These are phyloP conservation scores for Hypoxylon rubiginosum DNA, from an alignment of 2,329 filamentous ascomycete genomes.

Conservation along the genomic window DNA sequence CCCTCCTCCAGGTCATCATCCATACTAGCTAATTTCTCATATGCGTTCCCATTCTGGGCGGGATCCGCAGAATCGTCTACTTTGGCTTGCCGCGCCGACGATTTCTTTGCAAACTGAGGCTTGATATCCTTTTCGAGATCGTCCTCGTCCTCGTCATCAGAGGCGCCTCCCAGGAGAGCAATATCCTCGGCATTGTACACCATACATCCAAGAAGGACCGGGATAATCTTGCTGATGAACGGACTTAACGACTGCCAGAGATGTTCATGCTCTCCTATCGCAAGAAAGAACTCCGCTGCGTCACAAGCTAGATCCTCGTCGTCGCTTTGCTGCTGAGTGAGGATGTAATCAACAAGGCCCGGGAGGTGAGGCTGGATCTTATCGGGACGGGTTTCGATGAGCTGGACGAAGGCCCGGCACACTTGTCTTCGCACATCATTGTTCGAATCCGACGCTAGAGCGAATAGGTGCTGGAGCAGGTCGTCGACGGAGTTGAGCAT, in stretches of 20 bases:
- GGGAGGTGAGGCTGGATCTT: constrained; percentile 90
- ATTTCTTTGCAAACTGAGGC: constrained; percentile 86
- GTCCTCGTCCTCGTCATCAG: constrained; percentile 91
- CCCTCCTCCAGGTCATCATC: constrained; percentile 88
- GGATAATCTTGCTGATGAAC: constrained; percentile 86
- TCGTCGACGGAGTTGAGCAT: constrained; percentile 84
- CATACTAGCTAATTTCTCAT: constrained; percentile 68
- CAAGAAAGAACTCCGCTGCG: constrained; percentile 97
- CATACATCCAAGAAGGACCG: constrained; percentile 93
- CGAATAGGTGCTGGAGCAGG: constrained; percentile 86
- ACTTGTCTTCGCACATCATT: constrained; percentile 91
- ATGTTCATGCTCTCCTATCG: constrained; percentile 87
- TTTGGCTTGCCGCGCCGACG: constrained; percentile 70
- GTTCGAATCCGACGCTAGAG: constrained; percentile 80
- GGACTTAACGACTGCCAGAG: constrained; percentile 82
- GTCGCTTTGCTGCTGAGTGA: constrained; percentile 87
- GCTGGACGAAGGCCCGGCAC: constrained; percentile 90
- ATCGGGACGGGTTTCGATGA: constrained; percentile 91
- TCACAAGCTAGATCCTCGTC: constrained; percentile 93
- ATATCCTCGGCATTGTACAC: constrained; percentile 97
- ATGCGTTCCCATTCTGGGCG: constrained; percentile 67
- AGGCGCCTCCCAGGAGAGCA: constrained; percentile 83
- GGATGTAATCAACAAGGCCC: constrained; percentile 92
- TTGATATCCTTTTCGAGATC: constrained; percentile 93
- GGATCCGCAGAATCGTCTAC: constrained; percentile 64